A percentile compares a stretch with the other conserved stretches of the same genome.
Evolutionary conservation across 768 basidiomycete genomes (phyloP).

Genomic region (Trametes punicea): DNA sequence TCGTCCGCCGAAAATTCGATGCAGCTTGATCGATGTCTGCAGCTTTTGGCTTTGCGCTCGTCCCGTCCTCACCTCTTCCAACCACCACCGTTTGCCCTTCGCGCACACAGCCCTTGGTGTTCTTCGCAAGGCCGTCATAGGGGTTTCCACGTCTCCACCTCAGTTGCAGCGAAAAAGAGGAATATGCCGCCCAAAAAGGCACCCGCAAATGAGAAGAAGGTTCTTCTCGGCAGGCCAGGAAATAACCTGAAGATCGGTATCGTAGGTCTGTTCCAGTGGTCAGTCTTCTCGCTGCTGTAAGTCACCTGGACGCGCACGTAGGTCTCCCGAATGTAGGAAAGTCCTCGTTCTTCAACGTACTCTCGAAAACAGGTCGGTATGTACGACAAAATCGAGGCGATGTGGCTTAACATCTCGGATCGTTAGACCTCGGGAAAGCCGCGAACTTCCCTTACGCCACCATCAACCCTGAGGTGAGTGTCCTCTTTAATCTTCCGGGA

Average conservation of each 20-base stretch:
- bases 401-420: neutral
- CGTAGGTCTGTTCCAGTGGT: constrained; percentile 69
- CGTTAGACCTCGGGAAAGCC: constrained; percentile 81
- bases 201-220: constrained; percentile 73
- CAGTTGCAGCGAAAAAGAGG: constrained; percentile 34
- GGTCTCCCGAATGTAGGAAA: constrained; percentile 97
- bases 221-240: constrained; percentile 82
- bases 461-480: constrained; percentile 75
- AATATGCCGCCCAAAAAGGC: constrained; percentile 93
- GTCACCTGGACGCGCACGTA: constrained; percentile 28
- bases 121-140: constrained; percentile 6
- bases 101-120: neutral
- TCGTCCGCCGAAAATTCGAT: constrained; percentile 25
- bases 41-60: constrained; percentile 10
- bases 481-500: too few species aligned
- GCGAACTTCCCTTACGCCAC: constrained; percentile 97
- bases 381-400: neutral
- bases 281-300: constrained; percentile 11
- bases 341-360: constrained; percentile 97
- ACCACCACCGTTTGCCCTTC: constrained; percentile 1
- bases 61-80: constrained; percentile 3
- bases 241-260: constrained; percentile 99
- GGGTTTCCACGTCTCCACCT: constrained; percentile 13
- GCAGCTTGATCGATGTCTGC: constrained; percentile 14
- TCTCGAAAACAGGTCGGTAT: constrained; percentile 80